Evolutionary conservation across 257 asterid genomes (phyloP).

Genomic region (Solanum stenotomum): DNA sequence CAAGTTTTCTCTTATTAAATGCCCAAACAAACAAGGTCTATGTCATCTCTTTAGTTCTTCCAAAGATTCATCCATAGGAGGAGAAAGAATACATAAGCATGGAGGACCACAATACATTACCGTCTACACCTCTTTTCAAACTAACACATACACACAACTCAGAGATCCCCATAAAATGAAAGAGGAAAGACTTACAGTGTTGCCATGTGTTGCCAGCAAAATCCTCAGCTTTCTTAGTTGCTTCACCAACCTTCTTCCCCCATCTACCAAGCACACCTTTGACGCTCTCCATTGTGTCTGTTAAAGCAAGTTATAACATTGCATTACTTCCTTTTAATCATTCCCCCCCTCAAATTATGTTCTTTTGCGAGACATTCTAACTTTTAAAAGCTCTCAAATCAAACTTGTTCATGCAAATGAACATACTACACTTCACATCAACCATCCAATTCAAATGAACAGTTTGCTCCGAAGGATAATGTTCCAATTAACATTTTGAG

Average conservation of each 20-base stretch:
- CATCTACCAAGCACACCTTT: conserved; percentile 81
- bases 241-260: conserved; percentile 91
- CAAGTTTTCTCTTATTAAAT: background rate
- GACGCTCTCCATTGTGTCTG: conserved; percentile 71
- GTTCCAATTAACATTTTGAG: background rate
- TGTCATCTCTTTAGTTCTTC: background rate
- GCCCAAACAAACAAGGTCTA: background rate
- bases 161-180: background rate
- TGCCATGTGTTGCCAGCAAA: conserved; percentile 97
- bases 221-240: conserved; percentile 83
- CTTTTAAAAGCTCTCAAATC: background rate
- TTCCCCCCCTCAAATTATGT: background rate
- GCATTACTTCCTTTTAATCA: background rate
- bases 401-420: background rate
- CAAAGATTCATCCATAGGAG: background rate
- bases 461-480: background rate
- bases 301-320: background rate
- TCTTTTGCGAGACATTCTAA: background rate
- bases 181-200: conserved; percentile 57
- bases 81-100: background rate
- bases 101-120: background rate
- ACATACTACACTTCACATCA: background rate
- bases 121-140: background rate
- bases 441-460: background rate
- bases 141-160: background rate